Evolutionary conservation across 164 flowering plant species (phyloP).

Genomic region (Protea cynaroides): DNA sequence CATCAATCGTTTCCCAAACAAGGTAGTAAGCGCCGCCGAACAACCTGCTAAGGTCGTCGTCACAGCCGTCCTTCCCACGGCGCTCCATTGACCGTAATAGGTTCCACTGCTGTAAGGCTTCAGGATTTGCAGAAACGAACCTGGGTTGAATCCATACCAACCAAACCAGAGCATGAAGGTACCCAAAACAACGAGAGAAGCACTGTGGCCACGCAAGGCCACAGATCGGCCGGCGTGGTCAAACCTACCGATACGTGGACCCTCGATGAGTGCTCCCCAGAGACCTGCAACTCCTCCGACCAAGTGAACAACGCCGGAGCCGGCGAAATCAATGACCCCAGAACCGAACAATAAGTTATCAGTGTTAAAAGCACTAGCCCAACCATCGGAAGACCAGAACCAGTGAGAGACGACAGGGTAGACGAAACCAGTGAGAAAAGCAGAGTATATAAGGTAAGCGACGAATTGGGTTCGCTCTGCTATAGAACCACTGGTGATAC

Average conservation of each 20-base stretch:
- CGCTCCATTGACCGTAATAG: slow-evolving; percentile 67
- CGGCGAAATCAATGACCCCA: slow-evolving; percentile 75
- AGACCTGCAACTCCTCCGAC: slow-evolving; percentile 73
- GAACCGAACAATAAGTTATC: slow-evolving; percentile 36
- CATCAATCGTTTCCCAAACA: slow-evolving; percentile 52
- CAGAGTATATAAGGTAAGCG: slow-evolving; percentile 61
- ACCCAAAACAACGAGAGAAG: slow-evolving; percentile 62
- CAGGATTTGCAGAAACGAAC: slow-evolving; percentile 50
- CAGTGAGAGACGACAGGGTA: slow-evolving; percentile 76
- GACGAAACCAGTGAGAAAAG: slow-evolving; percentile 69
- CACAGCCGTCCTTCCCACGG: slow-evolving; percentile 64
- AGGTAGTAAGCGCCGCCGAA: slow-evolving; percentile 60
- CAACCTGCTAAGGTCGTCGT: slow-evolving; percentile 74
- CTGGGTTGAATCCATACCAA: slow-evolving; percentile 85
- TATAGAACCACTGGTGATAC: slow-evolving; percentile 71
- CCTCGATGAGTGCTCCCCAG: slow-evolving; percentile 74
- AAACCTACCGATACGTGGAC: slow-evolving; percentile 68
- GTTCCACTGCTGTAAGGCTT: slow-evolving; percentile 26
- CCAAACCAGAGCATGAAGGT: slow-evolving; percentile 79
- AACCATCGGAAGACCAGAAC: slow-evolving; percentile 76
- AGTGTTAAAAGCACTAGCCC: slow-evolving; percentile 44
- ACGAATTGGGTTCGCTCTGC: slow-evolving; percentile 80
- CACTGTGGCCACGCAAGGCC: slow-evolving; percentile 58
- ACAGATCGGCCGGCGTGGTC: slow-evolving; percentile 42
- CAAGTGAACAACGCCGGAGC: slow-evolving; percentile 73